These are phyloP conservation scores for Orbilia brochopaga DNA, from an alignment of 2,329 filamentous ascomycete species.

Conservation along the genomic window DNA sequence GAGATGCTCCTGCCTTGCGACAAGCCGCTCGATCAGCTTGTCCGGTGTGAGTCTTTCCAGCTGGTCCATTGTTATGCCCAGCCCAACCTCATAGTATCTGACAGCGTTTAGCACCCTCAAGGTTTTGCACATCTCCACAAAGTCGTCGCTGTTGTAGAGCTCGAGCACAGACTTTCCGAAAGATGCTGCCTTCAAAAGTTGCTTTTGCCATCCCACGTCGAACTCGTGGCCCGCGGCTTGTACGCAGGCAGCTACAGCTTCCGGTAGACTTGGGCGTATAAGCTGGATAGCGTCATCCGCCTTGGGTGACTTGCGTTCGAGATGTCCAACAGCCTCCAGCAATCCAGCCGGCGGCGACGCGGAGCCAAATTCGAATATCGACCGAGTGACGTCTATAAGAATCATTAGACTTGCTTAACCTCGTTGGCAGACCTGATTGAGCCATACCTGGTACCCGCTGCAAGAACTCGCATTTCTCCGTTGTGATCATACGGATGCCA, in stretches of 20 bases:
- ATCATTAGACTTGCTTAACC: slow-evolving; percentile 15
- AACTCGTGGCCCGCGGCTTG: slow-evolving; percentile 93
- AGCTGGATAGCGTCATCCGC: slow-evolving; percentile 97
- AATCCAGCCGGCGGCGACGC: slow-evolving; percentile 90
- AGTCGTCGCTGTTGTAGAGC: slow-evolving; percentile 97
- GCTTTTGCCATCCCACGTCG: slow-evolving; percentile 88
- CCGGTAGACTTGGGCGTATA: slow-evolving; percentile 82
- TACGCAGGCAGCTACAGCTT: slow-evolving; percentile 92
- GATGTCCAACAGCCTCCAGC: slow-evolving; percentile 85
- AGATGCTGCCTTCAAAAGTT: slow-evolving; percentile 91
- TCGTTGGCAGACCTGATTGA: slow-evolving; percentile 24
- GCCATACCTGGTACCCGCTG: slow-evolving; percentile 77
- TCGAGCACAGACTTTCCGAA: slow-evolving; percentile 98
- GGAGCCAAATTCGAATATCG: slow-evolving; percentile 87
- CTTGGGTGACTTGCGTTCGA: slow-evolving; percentile 93
- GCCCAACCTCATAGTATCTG: slow-evolving; percentile 85
- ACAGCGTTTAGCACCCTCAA: slow-evolving; percentile 90
- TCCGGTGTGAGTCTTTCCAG: slow-evolving; percentile 82
- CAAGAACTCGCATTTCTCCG: slow-evolving; percentile 95
- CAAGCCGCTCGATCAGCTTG: slow-evolving; percentile 80
- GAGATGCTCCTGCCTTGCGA: slow-evolving; percentile 88
- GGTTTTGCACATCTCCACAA: slow-evolving; percentile 97
- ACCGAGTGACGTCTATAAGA: slow-evolving; percentile 72
- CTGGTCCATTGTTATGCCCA: slow-evolving; percentile 91
- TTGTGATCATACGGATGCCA: slow-evolving; percentile 87